Base-by-base conservation (phyloP, 331 rosid genomes). In the Quercus phellos region DNA sequence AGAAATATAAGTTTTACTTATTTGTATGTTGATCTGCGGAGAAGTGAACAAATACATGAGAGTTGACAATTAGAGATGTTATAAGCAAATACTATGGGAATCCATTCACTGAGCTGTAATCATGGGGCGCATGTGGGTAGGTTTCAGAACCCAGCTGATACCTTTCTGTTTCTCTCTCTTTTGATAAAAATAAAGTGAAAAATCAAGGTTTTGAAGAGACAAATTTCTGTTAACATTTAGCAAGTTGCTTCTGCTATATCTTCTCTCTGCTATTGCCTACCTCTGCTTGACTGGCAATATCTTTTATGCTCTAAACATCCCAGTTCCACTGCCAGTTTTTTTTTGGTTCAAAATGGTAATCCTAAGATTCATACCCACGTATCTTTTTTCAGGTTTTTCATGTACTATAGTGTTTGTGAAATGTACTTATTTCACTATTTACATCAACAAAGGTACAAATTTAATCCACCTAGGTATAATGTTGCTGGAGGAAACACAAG, bases 41-140 rank as follows among this genome's bases (percentile, higher is more conserved):
- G 67, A 51, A 19, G 83, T 55, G 88, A 85, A 70, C 78, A 87
- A 82, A 83, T 78, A 76, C 63, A 82, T 67, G 75, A 79, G 86
- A 82, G 85, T 87, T 87, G 89, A 85, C 83, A 80, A 81, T 69
- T 55, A 82, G 83, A 83, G 85, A 73, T 32, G 74, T 69, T 24
- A 24, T 77, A 72, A 55, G 85, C 38, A 80, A 78, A 68, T 76
- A 81, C 78, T 4, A 81, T 78, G 90, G 87, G 67, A 76, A 86
- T 85, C 90, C 79, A 87, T 46, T 68, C 74, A 84, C 73, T 84
- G 90, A 88, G 92, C 87, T 89, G 90, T 71, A 83, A 73, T 75
- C 77, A 83, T 88, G 98, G 95, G 88, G 63, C 27, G 89, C 98
- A 91, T 87, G 97, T 90, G 94, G 85, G 87, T 43, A 69, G 68